phyloP scores from a whole-genome alignment of 495 filamentous ascomycete species.

The Xylaria intraflava region DNA sequence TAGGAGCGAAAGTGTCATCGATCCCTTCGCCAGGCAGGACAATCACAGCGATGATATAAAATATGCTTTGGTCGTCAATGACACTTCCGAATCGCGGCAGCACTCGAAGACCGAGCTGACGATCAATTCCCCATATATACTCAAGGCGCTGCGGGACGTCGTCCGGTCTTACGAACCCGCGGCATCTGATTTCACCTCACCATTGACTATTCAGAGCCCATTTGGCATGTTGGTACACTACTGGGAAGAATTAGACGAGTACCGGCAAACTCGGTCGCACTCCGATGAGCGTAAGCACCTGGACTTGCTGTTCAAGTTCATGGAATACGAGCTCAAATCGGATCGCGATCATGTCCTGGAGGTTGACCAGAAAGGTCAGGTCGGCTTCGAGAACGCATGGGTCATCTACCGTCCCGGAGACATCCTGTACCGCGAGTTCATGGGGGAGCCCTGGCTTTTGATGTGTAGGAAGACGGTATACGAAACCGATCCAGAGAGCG shows the following conservation, averaged over 20 bases:
- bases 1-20: slow-evolving; percentile 2
- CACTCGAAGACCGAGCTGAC: slow-evolving; percentile 28
- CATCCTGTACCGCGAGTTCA: slow-evolving; percentile 26
- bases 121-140: slow-evolving; percentile 40
- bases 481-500: slow-evolving; percentile 9
- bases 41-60: slow-evolving; percentile 13
- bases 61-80: slow-evolving; percentile 34
- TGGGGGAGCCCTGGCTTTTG: slow-evolving; percentile 22
- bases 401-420: slow-evolving; percentile 33
- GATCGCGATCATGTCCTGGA: slow-evolving; percentile 23
- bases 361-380: slow-evolving; percentile 23
- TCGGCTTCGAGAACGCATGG: slow-evolving; percentile 29
- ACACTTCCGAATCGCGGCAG: slow-evolving; percentile 17
- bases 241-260: slow-evolving; percentile 28
- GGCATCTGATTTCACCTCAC: slow-evolving; percentile 27
- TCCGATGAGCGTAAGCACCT: slow-evolving; percentile 27
- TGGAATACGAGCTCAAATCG: slow-evolving; percentile 23
- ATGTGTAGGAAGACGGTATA: slow-evolving; percentile 25
- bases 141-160: slow-evolving; percentile 27
- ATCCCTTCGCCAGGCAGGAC: slow-evolving; percentile 14
- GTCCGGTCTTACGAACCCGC: slow-evolving; percentile 35
- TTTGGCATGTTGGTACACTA: slow-evolving; percentile 27
- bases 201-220: slow-evolving; percentile 22
- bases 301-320: slow-evolving; percentile 29
- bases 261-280: slow-evolving; percentile 20